Evolutionary conservation across 768 basidiomycete species (phyloP).

Genomic region (Wakefieldia striispora): DNA sequence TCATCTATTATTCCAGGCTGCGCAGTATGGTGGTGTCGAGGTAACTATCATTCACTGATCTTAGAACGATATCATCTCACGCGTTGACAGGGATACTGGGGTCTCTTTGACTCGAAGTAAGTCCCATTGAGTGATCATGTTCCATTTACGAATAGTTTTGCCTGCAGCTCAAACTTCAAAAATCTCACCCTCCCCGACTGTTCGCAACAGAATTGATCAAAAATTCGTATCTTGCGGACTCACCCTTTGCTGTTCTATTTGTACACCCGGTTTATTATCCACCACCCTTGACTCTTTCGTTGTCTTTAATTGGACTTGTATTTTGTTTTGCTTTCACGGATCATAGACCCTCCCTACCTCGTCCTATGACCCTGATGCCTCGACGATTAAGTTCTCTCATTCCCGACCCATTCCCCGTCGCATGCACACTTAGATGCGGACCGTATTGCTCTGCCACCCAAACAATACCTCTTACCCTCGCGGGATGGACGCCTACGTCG

Average conservation of each 20-base stretch:
- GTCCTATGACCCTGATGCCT: background rate
- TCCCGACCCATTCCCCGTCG: background rate
- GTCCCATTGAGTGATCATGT: constrained; percentile 13
- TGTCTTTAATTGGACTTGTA: constrained; percentile 24
- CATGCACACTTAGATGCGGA: background rate
- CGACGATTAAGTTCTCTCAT: background rate
- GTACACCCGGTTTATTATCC: constrained; percentile 2
- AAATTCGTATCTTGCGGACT: background rate
- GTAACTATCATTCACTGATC: constrained; percentile 19
- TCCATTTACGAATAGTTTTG: constrained; percentile 15
- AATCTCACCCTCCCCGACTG: constrained; percentile 67
- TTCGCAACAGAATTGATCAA: constrained; percentile 4
- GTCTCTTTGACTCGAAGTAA: constrained; percentile 60
- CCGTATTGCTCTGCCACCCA: background rate
- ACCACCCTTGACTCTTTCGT: constrained; percentile 1
- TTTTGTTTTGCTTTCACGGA: constrained; percentile 7
- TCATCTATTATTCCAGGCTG: constrained; percentile 39
- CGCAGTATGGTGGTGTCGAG: constrained; percentile 78
- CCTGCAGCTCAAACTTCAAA: constrained; percentile 65
- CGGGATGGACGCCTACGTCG: background rate
- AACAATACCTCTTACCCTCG: background rate
- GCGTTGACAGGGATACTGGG: constrained; percentile 51
- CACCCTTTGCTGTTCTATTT: constrained; percentile 2
- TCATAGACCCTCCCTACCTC: background rate
- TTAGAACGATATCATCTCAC: constrained; percentile 6